A percentile compares a stretch with the other conserved stretches of the same genome.
These are phyloP conservation scores for Quambalaria eucalypti DNA, from an alignment of 1,284 basidiomycete genomes.

Conservation along the genomic window DNA sequence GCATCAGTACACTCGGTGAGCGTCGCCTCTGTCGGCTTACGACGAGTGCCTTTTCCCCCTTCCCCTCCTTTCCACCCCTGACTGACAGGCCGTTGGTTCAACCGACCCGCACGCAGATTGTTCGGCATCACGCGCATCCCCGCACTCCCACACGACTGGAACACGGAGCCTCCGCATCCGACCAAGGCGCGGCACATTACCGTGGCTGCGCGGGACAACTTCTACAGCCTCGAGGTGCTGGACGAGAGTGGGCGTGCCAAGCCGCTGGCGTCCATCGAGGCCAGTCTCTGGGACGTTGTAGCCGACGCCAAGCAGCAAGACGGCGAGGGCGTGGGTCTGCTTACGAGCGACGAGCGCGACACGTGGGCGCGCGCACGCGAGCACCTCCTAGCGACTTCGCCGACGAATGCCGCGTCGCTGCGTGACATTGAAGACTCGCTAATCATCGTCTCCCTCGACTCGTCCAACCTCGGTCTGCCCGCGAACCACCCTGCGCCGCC, in stretches of 20 bases:
- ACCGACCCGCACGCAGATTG: conserved; percentile 59
- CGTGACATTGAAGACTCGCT: conserved; percentile 64
- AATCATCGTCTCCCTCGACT: conserved; percentile 60
- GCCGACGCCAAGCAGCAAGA: conserved; percentile 59
- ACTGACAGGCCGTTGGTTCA: conserved; percentile 26
- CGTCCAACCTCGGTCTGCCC: conserved; percentile 48
- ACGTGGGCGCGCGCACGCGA: conserved; percentile 74
- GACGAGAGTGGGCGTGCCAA: conserved; percentile 41
- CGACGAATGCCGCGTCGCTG: conserved; percentile 58
- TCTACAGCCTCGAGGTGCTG: conserved; percentile 65
- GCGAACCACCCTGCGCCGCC: conserved; percentile 31
- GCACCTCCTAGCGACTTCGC: conserved; percentile 62
- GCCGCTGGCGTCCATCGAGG: conserved; percentile 60
- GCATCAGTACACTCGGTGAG: conserved; percentile 55
- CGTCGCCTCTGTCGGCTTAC: conserved; percentile 18
- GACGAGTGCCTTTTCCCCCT: neutral
- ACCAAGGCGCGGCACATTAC: conserved; percentile 59
- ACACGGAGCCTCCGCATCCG: conserved; percentile 43
- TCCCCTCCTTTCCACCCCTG: conserved; percentile 12
- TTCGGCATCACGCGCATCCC: conserved; percentile 47
- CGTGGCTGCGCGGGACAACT: conserved; percentile 69
- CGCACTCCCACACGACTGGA: conserved; percentile 49
- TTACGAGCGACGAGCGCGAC: conserved; percentile 74
- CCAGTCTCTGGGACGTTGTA: conserved; percentile 60
- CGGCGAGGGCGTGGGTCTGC: conserved; percentile 57